A percentile compares a stretch with the other conserved stretches of the same genome.
Conservation (phyloP, 805 yeast species). For the Dipodascus albidus region DNA sequence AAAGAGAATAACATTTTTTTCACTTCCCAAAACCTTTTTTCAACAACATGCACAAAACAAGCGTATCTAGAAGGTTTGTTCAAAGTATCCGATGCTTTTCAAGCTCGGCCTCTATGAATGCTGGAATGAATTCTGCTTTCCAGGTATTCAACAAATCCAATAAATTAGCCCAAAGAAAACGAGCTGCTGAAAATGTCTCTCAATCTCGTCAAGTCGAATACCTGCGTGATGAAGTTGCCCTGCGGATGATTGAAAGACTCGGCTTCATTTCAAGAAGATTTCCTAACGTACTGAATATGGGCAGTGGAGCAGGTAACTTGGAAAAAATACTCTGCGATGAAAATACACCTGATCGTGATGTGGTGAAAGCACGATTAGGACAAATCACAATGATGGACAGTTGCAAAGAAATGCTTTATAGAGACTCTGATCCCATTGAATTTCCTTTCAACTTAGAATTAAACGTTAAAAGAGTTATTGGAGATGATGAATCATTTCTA, state of each 20-base stretch:
- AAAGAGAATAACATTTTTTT: too few species aligned
- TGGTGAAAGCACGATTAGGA: conserved; percentile 42
- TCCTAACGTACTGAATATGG: conserved; percentile 53
- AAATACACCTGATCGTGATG: conserved; percentile 35
- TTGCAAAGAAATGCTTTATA: conserved; percentile 37
- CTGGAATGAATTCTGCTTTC: conserved; percentile 15
- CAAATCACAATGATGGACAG: conserved; percentile 59
- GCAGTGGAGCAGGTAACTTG: conserved; percentile 60
- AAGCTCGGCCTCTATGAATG: not conserved
- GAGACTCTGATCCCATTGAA: conserved; percentile 34
- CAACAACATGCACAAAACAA: not conserved
- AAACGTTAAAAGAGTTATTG: conserved; percentile 38
- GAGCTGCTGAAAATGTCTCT: conserved; percentile 36
- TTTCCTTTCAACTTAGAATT: conserved; percentile 33
- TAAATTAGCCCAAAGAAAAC: conserved; percentile 49
- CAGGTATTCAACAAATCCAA: conserved; percentile 53
- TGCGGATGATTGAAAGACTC: conserved; percentile 60
- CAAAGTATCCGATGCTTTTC: not conserved
- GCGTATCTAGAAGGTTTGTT: not conserved
- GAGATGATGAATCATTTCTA: conserved; percentile 49
- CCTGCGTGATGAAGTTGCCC: conserved; percentile 61
- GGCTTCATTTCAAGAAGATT: conserved; percentile 61
- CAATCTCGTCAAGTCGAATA: conserved; percentile 54
- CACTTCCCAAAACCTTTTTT: not conserved
- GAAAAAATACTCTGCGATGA: conserved; percentile 33